Evolutionary conservation across 768 basidiomycete genomes (phyloP).

Genomic region (Collybia sp.): DNA sequence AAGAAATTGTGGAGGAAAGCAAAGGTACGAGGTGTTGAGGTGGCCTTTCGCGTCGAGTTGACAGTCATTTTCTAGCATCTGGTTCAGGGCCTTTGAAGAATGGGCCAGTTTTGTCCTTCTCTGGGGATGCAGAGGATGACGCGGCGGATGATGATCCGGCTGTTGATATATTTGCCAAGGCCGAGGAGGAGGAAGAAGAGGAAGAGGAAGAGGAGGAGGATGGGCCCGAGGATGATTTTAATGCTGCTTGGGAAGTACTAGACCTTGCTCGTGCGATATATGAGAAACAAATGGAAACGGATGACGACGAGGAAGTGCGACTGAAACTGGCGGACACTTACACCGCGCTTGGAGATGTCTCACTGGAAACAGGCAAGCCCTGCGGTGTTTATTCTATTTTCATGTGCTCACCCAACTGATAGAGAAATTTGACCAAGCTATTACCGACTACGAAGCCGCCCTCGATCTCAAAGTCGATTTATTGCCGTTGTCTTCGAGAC

Average conservation of each 20-base stretch:
- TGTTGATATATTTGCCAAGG: slow-evolving; percentile 61
- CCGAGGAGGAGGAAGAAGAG: slow-evolving; percentile 46
- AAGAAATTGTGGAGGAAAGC: slow-evolving; percentile 41
- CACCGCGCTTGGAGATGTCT: slow-evolving; percentile 92
- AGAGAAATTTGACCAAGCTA: slow-evolving; percentile 97
- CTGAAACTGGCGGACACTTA: slow-evolving; percentile 90
- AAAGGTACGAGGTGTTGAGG: slow-evolving; percentile 18
- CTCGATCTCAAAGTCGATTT: slow-evolving; percentile 68
- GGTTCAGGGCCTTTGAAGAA: slow-evolving; percentile 31
- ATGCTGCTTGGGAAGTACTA: slow-evolving; percentile 96
- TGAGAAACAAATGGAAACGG: slow-evolving; percentile 51
- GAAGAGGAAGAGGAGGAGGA: slow-evolving; percentile 63
- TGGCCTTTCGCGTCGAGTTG: slow-evolving; percentile 1
- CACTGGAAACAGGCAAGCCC: slow-evolving; percentile 86
- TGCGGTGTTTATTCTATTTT: slow-evolving; percentile 1
- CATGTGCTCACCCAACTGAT: slow-evolving; percentile 5
- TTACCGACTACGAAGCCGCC: slow-evolving; percentile 79
- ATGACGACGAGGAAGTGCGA: slow-evolving; percentile 55
- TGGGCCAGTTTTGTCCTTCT: slow-evolving; percentile 71
- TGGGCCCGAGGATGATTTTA: slow-evolving; percentile 95
- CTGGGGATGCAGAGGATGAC: slow-evolving; percentile 69
- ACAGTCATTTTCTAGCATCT: slow-evolving; percentile 16
- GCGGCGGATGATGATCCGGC: slow-evolving; percentile 45
- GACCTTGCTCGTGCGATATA: slow-evolving; percentile 90
- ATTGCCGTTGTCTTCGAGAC: slow-evolving; percentile 84